Evolutionary conservation across 345 rosid genomes (phyloP).

Genomic region (Salix koriyanagi): DNA sequence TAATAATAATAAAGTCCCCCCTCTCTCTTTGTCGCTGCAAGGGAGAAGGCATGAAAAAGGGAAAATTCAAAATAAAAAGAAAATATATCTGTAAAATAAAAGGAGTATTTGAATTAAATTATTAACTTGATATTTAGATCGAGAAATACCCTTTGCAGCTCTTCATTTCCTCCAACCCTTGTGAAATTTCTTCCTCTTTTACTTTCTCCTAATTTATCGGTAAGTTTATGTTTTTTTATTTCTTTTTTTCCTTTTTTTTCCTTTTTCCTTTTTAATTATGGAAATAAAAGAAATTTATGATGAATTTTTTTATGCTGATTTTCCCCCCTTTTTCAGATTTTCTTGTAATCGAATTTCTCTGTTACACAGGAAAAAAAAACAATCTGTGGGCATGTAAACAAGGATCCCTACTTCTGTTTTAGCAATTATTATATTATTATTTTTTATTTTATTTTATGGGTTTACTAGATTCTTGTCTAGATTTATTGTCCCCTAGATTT

Average conservation of each 20-base stretch:
- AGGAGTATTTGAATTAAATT: neutral
- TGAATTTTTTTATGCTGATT: neutral
- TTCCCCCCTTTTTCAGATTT: neutral
- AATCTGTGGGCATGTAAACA: neutral
- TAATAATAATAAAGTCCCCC: neutral
- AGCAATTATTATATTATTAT: neutral
- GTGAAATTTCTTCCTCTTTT: neutral
- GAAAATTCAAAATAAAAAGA: neutral
- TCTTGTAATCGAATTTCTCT: neutral
- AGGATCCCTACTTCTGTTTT: neutral
- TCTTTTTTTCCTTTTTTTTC: neutral
- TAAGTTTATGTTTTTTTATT: neutral
- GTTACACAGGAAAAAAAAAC: neutral
- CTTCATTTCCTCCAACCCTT: neutral
- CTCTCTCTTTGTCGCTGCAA: neutral
- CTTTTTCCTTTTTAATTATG: neutral
- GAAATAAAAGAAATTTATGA: neutral
- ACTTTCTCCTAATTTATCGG: slow-evolving; percentile 12
- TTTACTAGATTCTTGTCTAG: slow-evolving; percentile 13
- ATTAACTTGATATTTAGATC: slow-evolving; percentile 2
- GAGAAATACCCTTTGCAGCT: neutral
- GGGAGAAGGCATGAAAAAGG: neutral
- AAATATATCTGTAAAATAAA: neutral
- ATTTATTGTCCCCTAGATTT: slow-evolving; percentile 8
- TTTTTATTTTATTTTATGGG: neutral